Percentiles rank a stretch among this genome's conserved stretches.
phyloP scores from a whole-genome alignment of 352 stramenopile species.

The Pythium myriotylum region DNA sequence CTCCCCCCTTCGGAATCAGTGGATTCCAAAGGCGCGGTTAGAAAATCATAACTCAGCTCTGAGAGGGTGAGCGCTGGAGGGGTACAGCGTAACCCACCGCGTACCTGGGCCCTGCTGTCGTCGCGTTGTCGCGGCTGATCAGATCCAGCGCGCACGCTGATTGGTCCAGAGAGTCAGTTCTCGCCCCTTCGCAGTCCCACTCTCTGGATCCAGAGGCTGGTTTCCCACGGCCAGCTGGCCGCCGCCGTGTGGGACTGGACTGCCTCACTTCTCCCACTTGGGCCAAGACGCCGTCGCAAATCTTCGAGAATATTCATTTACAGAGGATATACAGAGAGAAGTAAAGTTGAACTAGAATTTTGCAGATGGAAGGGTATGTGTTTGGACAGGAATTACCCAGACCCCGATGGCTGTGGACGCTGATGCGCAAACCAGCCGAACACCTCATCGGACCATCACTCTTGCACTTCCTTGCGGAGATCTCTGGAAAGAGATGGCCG shows the following conservation, averaged over 20 bases:
- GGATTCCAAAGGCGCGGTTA: slow-evolving; percentile 19
- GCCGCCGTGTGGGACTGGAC: not conserved
- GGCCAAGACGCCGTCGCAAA: not conserved
- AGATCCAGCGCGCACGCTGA: slow-evolving; percentile 10
- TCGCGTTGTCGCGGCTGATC: slow-evolving; percentile 1
- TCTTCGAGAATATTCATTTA: slow-evolving; percentile 12
- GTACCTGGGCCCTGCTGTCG: slow-evolving; percentile 4
- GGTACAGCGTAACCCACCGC: slow-evolving; percentile 16
- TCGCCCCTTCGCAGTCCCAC: slow-evolving; percentile 18
- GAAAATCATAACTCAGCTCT: slow-evolving; percentile 29
- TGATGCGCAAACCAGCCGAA: slow-evolving; percentile 4
- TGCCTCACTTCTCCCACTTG: slow-evolving; percentile 16
- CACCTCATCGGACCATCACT: slow-evolving; percentile 8
- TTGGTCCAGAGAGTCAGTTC: slow-evolving; percentile 27
- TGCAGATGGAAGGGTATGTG: not conserved
- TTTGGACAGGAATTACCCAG: not conserved
- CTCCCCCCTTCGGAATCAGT: slow-evolving; percentile 17
- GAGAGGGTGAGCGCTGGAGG: slow-evolving; percentile 7
- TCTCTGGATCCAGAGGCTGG: slow-evolving; percentile 25
- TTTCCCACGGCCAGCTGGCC: slow-evolving; percentile 21
- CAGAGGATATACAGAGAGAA: not conserved
- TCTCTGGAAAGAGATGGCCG: not conserved
- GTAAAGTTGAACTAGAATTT: slow-evolving; percentile 2
- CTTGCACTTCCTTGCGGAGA: not conserved
- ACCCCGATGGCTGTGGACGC: not conserved